These are phyloP conservation scores for Maudiozyma saulgeensis DNA, from an alignment of 805 yeast species.

Conservation along the genomic window DNA sequence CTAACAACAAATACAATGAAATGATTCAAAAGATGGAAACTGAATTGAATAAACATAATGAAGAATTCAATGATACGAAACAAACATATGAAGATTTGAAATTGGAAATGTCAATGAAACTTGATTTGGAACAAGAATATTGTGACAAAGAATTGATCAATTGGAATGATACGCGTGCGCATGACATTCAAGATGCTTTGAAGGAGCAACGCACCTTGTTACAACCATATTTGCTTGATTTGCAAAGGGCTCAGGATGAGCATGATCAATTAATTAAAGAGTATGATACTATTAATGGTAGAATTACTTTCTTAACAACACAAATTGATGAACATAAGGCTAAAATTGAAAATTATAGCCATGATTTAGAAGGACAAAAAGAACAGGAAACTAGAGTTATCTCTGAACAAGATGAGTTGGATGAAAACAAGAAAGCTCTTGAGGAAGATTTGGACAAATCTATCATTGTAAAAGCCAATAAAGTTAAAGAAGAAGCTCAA, in stretches of 20 bases:
- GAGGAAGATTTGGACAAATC: conserved; percentile 14
- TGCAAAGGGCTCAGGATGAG: conserved; percentile 33
- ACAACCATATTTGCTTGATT: conserved; percentile 34
- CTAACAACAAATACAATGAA: conserved; percentile 35
- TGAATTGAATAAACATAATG: conserved; percentile 28
- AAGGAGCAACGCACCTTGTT: conserved; percentile 31
- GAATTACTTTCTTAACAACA: conserved; percentile 35
- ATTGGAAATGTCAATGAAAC: conserved; percentile 23
- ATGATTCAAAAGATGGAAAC: conserved; percentile 29
- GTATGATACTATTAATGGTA: conserved; percentile 29
- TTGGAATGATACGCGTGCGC: conserved; percentile 23
- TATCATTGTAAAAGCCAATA: conserved; percentile 22
- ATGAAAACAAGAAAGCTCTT: conserved; percentile 25
- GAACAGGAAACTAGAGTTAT: conserved; percentile 25
- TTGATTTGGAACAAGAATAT: conserved; percentile 9
- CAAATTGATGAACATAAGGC: conserved; percentile 30
- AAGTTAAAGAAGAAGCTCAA: conserved; percentile 31
- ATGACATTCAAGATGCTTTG: conserved; percentile 23
- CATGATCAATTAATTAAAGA: conserved; percentile 28
- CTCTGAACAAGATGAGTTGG: conserved; percentile 25
- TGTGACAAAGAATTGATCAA: conserved; percentile 17
- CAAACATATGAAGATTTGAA: conserved; percentile 28
- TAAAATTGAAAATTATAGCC: conserved; percentile 28
- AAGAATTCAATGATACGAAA: conserved; percentile 35
- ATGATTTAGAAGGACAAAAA: conserved; percentile 24